Base-by-base conservation (phyloP, 306 rosid genomes). In the Acmispon strigosus region DNA sequence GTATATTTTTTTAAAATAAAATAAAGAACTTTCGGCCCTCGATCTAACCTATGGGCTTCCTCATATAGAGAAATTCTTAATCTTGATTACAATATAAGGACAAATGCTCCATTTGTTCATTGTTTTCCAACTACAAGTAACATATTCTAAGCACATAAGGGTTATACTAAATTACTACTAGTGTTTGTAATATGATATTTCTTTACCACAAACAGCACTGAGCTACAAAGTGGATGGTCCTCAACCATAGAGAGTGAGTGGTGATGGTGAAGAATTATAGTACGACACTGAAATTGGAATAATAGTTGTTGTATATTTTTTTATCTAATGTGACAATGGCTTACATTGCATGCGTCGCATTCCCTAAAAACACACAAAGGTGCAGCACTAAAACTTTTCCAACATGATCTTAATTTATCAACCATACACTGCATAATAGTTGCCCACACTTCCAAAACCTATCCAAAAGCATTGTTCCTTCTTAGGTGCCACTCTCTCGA, bases 391-490 rank as follows among this genome's bases (percentile, higher is more conserved):
- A 61, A 78, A 34, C 7, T 69, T 80, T 73, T 63, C 45, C 50
- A 45, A 54, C 66, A 67, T 43, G 20, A 18, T 56, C 79, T 70
- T 61, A 50, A 78, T 57, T 69, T 68, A 76, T 78, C 16, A 69
- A 29, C 84, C 79, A 80, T 65, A 65, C 43, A 80, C 50, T 75
- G 29, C 59, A 49, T 44, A 76, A 45, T 24, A 75, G 66, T 53
- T 62, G 66, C 77, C 74, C 67, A 62, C 76, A 66, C 67, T 73
- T 42, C 24, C 7, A 49, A 61, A 58, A 62, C 73, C 56, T 70
- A 80, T 80, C 76, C 44, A 66, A 84, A 83, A 84, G 90, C 69
- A 79, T 71, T 79, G 80, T 79, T 78, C 87, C 75, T 80, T 75
- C 83, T 76, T 76, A 62, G 55, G 20, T 69, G 75, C 66, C 73